A percentile compares a stretch with the other conserved stretches of the same genome.
phyloP scores from a whole-genome alignment of 805 yeast genomes.

The Kuraishia cidri region DNA sequence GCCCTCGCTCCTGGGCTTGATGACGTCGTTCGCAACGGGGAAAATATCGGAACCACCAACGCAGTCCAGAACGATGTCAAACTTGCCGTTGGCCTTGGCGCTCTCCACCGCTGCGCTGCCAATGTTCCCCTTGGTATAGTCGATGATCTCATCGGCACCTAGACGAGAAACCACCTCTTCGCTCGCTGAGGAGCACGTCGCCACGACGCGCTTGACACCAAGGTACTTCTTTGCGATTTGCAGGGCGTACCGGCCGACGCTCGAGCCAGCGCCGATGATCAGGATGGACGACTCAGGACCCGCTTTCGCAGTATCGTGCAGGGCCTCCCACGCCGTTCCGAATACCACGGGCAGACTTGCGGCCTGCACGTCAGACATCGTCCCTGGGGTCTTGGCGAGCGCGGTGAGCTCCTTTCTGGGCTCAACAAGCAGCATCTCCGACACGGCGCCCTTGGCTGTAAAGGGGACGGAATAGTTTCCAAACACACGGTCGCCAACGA shows the following conservation, averaged over 20 bases:
- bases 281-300: no score
- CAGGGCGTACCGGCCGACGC: constrained; percentile 50
- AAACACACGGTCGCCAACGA: constrained; percentile 12
- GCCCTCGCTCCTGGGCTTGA: constrained; percentile 37
- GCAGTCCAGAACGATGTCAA: constrained; percentile 57
- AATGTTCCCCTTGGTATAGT: constrained; percentile 40
- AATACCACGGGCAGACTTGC: constrained; percentile 59
- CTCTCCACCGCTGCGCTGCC: constrained; percentile 22
- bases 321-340: constrained; percentile 45
- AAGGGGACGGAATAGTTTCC: constrained; percentile 5
- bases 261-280: constrained; percentile 67
- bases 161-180: constrained; percentile 27
- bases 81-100: constrained; percentile 29
- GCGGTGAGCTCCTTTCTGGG: no score
- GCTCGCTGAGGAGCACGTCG: constrained; percentile 45
- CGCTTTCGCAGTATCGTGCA: constrained; percentile 33
- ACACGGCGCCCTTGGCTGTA: background rate
- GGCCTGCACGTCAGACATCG: constrained; percentile 42
- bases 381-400: constrained; percentile 31
- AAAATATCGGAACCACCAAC: constrained; percentile 50
- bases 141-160: constrained; percentile 54
- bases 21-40: constrained; percentile 25
- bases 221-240: constrained; percentile 46
- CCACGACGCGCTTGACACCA: constrained; percentile 42
- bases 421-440: background rate